Evolutionary conservation across 768 basidiomycete species (phyloP).

Genomic region (Saitozyma podzolica): DNA sequence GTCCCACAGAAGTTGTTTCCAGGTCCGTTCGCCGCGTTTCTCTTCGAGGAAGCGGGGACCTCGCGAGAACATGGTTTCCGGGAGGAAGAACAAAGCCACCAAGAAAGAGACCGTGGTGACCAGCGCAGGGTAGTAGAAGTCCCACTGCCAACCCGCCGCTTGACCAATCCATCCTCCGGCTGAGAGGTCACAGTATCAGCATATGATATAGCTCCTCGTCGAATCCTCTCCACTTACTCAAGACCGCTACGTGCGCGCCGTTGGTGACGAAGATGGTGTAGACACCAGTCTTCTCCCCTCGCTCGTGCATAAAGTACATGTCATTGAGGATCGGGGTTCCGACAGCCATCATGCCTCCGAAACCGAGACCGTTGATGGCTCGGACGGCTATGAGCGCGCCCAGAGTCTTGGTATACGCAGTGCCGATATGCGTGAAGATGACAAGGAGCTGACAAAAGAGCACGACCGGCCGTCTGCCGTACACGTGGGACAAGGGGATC

Average conservation of each 20-base stretch:
- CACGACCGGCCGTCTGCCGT: not conserved
- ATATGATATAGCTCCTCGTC: too few relatives aligned
- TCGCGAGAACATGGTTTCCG: too few relatives aligned
- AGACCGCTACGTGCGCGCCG: constrained; percentile 1
- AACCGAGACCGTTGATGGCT: constrained; percentile 3
- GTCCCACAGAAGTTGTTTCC: not conserved
- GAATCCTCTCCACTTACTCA: not conserved
- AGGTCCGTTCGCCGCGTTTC: too few relatives aligned
- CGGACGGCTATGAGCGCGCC: constrained; percentile 1
- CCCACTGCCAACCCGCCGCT: too few relatives aligned
- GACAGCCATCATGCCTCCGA: constrained; percentile 3
- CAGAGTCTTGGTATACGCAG: constrained; percentile 3
- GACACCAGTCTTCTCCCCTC: too few relatives aligned
- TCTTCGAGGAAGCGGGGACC: too few relatives aligned
- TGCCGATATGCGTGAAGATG: constrained; percentile 1
- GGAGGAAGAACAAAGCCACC: too few relatives aligned
- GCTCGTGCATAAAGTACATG: too few relatives aligned
- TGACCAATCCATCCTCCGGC: too few relatives aligned
- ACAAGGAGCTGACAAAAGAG: constrained; percentile 1
- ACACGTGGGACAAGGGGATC: constrained; percentile 3
- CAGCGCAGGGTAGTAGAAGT: too few relatives aligned
- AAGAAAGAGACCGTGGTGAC: too few relatives aligned
- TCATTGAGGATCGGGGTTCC: not conserved
- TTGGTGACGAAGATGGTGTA: not conserved
- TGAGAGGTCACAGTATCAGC: too few relatives aligned